Conservation (phyloP, 73 alveolate genomes). For the Paraurostyla sp. region DNA sequence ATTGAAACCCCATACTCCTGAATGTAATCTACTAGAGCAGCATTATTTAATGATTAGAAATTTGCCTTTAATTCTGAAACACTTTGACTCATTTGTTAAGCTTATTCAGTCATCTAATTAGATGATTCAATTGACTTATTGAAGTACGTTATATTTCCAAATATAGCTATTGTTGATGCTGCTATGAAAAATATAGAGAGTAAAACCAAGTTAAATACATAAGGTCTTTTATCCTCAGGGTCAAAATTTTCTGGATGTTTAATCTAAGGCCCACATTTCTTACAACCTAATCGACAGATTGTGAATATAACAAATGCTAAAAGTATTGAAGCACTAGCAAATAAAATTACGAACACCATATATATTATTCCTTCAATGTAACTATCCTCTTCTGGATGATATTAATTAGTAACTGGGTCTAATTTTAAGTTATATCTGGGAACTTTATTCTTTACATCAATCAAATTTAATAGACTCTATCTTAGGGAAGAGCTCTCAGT, state of each 20-base stretch:
- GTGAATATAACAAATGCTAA: slow-evolving; percentile 8
- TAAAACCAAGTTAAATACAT: not conserved
- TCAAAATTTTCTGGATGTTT: not conserved
- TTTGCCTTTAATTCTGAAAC: not conserved
- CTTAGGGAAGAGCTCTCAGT: too few species aligned
- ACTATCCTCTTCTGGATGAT: not conserved
- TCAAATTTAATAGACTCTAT: not conserved
- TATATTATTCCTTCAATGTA: not conserved
- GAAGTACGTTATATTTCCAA: slow-evolving; percentile 23
- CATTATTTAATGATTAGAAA: not conserved
- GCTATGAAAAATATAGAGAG: not conserved
- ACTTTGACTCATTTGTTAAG: not conserved
- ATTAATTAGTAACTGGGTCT: slow-evolving; percentile 12
- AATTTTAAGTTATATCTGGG: slow-evolving; percentile 7
- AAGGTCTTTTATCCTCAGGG: slow-evolving; percentile 9
- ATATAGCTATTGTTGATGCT: not conserved
- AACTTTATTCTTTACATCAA: not conserved
- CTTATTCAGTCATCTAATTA: not conserved
- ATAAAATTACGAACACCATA: slow-evolving; percentile 10
- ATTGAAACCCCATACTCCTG: not conserved
- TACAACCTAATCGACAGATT: not conserved
- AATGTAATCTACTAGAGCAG: slow-evolving; percentile 3
- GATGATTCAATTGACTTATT: not conserved
- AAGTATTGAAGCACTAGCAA: not conserved
- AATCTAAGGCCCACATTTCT: not conserved